Base-by-base conservation (phyloP, 2,329 filamentous ascomycete genomes). In the Aspergillus felis region DNA sequence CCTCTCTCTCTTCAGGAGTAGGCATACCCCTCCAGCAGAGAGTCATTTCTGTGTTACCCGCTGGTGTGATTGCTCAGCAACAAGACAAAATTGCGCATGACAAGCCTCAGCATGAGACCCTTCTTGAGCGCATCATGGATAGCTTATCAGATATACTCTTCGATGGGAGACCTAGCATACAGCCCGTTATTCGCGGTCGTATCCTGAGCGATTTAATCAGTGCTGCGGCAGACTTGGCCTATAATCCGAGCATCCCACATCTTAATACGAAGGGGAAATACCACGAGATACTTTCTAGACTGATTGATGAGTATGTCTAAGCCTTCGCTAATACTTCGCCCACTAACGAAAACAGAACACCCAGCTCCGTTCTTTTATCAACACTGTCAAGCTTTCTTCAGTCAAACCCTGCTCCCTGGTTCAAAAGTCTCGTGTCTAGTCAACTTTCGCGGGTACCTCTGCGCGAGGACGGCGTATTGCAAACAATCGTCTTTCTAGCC, bases 11-110 rank as follows among this genome's bases (percentile, higher is more conserved):
- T 14, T 59, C 65, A 22, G 76, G 76, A 22, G 75, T 77, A 46
- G 76, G 76, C 1, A 74, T 79, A 49, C 76, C 76, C 10, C 63
- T 78, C 12, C 75, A 78, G 59, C 69, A 76, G 56, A 70, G 76
- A 50, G 70, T 79, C 7, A 75, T 77, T 44, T 78, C 76, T 25
- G 74, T 75, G 14, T 57, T 79, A 24, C 76, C 76, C 6, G 66
- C 71, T 6, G 76, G 76, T 1, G 73, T 78, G 20, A 73, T 77
- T 61, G 73, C 76, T 32, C 75, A 71, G 55, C 71, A 73, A 29
- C 54, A 64, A 12, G 54, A 66, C 24, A 27, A 51, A 0, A 47
- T 60, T 29, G 35, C 62, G 20, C 60, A 61, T 9, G 63, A 61
- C 38, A 61, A 58, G 12, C 64, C 68, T 4, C 66, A 64, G 20